Evolutionary conservation across 2,329 filamentous ascomycete species (phyloP).

Genomic region (Colletotrichum godetiae): DNA sequence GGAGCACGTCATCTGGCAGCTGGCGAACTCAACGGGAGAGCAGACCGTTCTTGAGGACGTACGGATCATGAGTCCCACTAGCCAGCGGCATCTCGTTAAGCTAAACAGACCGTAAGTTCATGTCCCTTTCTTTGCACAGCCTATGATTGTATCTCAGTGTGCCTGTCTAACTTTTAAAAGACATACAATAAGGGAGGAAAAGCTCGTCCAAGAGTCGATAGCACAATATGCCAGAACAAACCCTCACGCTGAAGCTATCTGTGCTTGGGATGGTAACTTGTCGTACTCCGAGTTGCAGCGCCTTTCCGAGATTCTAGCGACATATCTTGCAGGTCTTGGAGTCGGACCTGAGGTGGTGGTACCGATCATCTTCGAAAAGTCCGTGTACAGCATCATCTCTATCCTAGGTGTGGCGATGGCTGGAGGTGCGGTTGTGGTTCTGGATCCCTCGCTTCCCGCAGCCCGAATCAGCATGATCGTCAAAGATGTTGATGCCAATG

Average conservation of each 20-base stretch:
- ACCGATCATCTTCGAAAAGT: constrained; percentile 28
- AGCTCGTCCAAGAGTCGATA: not conserved
- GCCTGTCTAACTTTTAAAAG: not conserved
- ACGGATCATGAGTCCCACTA: not conserved
- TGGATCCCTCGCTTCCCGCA: constrained; percentile 19
- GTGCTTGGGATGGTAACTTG: constrained; percentile 17
- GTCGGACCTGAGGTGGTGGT: constrained; percentile 34
- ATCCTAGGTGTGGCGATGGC: constrained; percentile 20
- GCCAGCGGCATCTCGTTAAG: constrained; percentile 15
- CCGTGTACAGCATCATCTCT: constrained; percentile 11
- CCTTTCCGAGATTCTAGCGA: not conserved
- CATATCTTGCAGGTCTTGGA: constrained; percentile 13
- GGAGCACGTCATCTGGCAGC: constrained; percentile 23
- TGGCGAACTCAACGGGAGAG: not conserved
- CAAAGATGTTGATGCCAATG: constrained; percentile 5
- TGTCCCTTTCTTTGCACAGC: accelerated
- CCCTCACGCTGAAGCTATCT: not conserved
- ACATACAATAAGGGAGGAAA: not conserved
- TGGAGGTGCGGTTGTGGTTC: constrained; percentile 11
- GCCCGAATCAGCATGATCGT: constrained; percentile 11
- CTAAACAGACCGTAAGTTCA: constrained; percentile 20
- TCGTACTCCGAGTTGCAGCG: constrained; percentile 8
- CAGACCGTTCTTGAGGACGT: not conserved
- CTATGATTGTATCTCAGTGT: accelerated
- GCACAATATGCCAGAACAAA: not conserved